These are phyloP conservation scores for Sporothrix pseudoabietina DNA, from an alignment of 2,329 filamentous ascomycete genomes.

Conservation along the genomic window DNA sequence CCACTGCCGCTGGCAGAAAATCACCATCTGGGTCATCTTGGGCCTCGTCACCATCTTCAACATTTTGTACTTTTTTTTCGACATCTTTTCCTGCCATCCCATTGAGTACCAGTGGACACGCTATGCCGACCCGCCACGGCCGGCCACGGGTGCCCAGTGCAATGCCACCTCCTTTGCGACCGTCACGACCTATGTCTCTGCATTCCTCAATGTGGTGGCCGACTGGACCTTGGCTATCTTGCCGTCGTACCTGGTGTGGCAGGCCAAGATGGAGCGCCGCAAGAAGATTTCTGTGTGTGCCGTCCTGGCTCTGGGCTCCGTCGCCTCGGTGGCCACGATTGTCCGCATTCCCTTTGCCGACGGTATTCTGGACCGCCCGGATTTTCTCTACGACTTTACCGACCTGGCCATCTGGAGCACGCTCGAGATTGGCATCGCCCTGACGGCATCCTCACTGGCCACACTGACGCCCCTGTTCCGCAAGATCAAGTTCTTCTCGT, in stretches of 20 bases:
- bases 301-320: conserved; percentile 10
- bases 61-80: conserved; percentile 2
- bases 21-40: background rate
- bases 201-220: conserved; percentile 8
- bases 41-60: background rate
- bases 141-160: background rate
- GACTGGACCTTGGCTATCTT: conserved; percentile 7
- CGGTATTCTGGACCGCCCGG: background rate
- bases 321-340: conserved; percentile 14
- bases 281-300: conserved; percentile 11
- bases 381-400: conserved; percentile 9
- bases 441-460: conserved; percentile 17
- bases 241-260: conserved; percentile 19
- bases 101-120: conserved; percentile 6
- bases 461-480: conserved; percentile 20
- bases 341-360: conserved; percentile 8
- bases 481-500: conserved; percentile 15
- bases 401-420: conserved; percentile 23
- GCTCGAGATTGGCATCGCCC: conserved; percentile 5
- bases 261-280: conserved; percentile 25
- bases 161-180: conserved; percentile 6
- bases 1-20: conserved; percentile 19
- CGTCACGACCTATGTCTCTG: background rate
- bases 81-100: conserved; percentile 14
- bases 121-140: background rate